phyloP scores from a whole-genome alignment of 441 rosid genomes.

The Manihot esculenta region DNA sequence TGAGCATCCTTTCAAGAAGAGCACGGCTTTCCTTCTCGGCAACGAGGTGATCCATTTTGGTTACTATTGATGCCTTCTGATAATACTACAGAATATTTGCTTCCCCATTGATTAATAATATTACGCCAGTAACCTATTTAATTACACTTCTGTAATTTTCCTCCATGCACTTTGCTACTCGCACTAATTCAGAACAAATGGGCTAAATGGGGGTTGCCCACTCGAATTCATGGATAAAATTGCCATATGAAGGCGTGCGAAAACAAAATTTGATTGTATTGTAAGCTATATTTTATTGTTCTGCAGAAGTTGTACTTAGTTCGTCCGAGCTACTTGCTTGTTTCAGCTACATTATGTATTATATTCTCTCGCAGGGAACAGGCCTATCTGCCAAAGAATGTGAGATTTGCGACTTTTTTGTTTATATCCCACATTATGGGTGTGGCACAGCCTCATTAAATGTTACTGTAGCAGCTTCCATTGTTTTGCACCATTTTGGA shows the following conservation, averaged over 20 bases:
- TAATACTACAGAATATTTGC: not conserved
- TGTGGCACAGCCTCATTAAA: constrained; percentile 89
- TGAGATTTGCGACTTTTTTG: constrained; percentile 86
- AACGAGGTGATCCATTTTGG: constrained; percentile 54
- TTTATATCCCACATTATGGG: constrained; percentile 89
- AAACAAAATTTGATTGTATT: not conserved
- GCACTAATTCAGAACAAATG: not conserved
- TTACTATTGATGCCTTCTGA: not conserved
- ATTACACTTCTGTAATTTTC: not conserved
- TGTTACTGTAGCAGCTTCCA: constrained; percentile 95
- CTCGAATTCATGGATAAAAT: not conserved
- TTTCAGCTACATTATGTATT: not conserved
- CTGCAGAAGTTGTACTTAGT: not conserved
- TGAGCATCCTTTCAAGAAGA: constrained; percentile 74
- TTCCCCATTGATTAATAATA: not conserved
- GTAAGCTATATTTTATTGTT: not conserved
- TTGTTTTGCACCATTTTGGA: constrained; percentile 91
- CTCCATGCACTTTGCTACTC: not conserved
- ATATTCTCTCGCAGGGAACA: constrained; percentile 52
- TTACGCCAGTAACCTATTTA: not conserved
- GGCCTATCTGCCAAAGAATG: constrained; percentile 90
- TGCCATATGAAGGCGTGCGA: not conserved
- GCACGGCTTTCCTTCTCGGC: constrained; percentile 89
- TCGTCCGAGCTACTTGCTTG: not conserved
- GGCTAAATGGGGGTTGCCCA: not conserved